Evolutionary conservation across 306 rosid species (phyloP), one percentile per base, ranked within the genome.

Genomic region (Geum urbanum): DNA sequence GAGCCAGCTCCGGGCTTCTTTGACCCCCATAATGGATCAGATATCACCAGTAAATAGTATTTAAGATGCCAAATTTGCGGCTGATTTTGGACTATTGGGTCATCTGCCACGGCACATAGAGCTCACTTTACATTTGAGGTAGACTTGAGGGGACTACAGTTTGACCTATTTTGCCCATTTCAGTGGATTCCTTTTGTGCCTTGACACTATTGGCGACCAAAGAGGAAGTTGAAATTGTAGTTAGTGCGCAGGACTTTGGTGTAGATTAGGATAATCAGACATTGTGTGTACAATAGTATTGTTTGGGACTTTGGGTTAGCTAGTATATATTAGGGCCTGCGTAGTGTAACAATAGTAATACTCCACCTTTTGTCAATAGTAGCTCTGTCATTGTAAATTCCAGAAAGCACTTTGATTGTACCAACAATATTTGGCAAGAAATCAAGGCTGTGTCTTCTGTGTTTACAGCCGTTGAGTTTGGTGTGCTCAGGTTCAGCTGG

Each of bases 81-180:
- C 24, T 61, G 52, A 16, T 63, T 46, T 45, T 22, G 41, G 37
- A 6, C 41, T 20, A 18, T n/a, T 40, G 63, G 59, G 35, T 72
- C 59, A 2, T 46, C 58, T 20, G 24, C 41, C 16, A 15, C n/a
- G 16, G 62, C 46, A 49, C 13, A 44, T 48, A 24, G 14, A 66
- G 24, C 39, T 35, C 12, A 6, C 65, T 60, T 35, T 69, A 67
- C 64, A 61, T 32, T 5, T 19, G 15, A 69, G 49, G 47, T 57
- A 35, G 51, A 72, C 51, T 22, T 43, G 40, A 69, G 50, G 56
- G 49, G 45, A 69, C 58, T 32, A 32, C 22, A 18, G 16, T 27
- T 75, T 52, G 44, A 50, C 75, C 10, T 63, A 40, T 57, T 71
- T 56, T 65, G 69, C 27, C 60, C 43, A 27, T 49, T 55, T 24